Evolutionary conservation across 2,329 filamentous ascomycete genomes (phyloP).

Genomic region (Rutstroemia sp.): DNA sequence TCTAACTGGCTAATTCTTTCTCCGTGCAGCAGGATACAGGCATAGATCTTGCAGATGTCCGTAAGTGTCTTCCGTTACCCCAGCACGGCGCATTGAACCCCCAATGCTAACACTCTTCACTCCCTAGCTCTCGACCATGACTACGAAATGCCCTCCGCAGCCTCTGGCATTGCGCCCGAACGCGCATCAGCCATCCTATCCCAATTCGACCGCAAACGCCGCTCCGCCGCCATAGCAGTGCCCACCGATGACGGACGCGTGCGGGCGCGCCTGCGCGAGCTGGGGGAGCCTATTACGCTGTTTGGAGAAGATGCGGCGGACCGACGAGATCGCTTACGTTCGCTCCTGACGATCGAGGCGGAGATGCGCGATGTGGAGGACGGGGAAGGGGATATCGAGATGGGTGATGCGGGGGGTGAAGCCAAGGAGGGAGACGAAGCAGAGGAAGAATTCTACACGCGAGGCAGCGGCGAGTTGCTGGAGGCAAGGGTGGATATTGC

Average conservation of each 20-base stretch:
- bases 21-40: conserved; percentile 31
- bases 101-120: conserved; percentile 22
- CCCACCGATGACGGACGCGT: conserved; percentile 91
- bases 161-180: conserved; percentile 28
- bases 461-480: conserved; percentile 67
- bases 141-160: conserved; percentile 44
- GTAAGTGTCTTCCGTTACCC: conserved; percentile 38
- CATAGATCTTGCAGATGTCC: conserved; percentile 55
- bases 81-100: conserved; percentile 12
- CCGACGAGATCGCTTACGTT: conserved; percentile 76
- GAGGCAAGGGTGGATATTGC: conserved; percentile 74
- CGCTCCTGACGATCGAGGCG: conserved; percentile 66
- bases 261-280: conserved; percentile 68
- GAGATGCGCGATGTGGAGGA: conserved; percentile 49
- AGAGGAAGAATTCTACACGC: conserved; percentile 93
- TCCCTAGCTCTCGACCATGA: conserved; percentile 64
- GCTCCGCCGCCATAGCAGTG: conserved; percentile 81
- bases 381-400: conserved; percentile 52
- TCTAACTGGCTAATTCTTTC: background rate
- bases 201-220: conserved; percentile 86
- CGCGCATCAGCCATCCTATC: conserved; percentile 29
- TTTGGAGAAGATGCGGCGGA: conserved; percentile 88
- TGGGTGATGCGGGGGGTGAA: conserved; percentile 46
- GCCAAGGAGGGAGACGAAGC: conserved; percentile 59
- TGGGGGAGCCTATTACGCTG: conserved; percentile 89